These are phyloP conservation scores for Penicillium nucicola DNA, from an alignment of 495 filamentous ascomycete genomes.

Conservation along the genomic window DNA sequence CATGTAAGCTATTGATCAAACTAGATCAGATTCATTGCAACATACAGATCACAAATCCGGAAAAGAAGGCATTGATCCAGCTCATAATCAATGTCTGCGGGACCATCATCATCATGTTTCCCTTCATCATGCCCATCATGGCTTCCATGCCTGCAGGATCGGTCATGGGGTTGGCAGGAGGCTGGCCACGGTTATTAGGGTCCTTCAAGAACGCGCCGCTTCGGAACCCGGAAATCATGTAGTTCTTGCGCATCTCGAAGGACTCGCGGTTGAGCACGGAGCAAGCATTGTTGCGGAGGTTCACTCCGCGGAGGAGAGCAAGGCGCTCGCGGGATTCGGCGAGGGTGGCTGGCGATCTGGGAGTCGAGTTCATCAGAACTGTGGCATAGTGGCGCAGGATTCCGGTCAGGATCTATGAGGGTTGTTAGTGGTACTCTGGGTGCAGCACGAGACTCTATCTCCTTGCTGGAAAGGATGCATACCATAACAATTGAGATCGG, in stretches of 20 bases:
- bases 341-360: constrained; percentile 75
- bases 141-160: constrained; percentile 98
- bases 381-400: constrained; percentile 94
- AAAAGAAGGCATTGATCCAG: constrained; percentile 99
- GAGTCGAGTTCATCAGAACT: constrained; percentile 78
- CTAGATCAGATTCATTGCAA: constrained; percentile 12
- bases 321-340: constrained; percentile 83
- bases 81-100: constrained; percentile 99
- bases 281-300: constrained; percentile 74
- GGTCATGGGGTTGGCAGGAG: constrained; percentile 89
- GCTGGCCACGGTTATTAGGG: constrained; percentile 78
- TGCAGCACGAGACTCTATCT: not conserved
- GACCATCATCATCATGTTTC: constrained; percentile 99
- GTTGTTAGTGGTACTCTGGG: not conserved
- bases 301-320: constrained; percentile 78
- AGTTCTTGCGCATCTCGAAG: constrained; percentile 76
- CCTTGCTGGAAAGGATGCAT: constrained; percentile 16
- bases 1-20: constrained; percentile 14
- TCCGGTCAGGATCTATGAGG: constrained; percentile 79
- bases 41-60: constrained; percentile 93
- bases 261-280: constrained; percentile 66
- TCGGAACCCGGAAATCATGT: constrained; percentile 75
- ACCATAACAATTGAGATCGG: constrained; percentile 98
- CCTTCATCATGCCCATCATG: constrained; percentile 99
- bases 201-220: constrained; percentile 86